Base-by-base conservation (phyloP, 192 early-diverging fungal species). In the Obelidium mucronatum region DNA sequence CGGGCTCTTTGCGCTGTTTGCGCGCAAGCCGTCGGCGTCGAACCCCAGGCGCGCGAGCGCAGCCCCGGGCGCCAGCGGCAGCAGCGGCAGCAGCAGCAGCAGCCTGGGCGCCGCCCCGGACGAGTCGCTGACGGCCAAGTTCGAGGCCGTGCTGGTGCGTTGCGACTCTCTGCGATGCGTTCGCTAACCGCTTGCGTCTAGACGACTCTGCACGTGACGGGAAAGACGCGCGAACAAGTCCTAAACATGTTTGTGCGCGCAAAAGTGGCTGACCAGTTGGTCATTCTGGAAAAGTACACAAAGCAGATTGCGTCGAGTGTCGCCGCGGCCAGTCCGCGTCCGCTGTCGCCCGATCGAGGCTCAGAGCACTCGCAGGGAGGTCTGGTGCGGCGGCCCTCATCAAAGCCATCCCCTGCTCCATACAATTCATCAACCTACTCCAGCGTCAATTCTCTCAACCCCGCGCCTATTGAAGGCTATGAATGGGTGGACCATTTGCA, bases 221-320 rank as follows among this genome's bases (percentile, higher is more conserved):
- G 70, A 22, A 72, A 59, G 37, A 72, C 52, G 24, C 52, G 70
- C 5, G 13, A 35, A 15, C 17, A 53, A n/a, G 54, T 72, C 17
- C 13, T 59, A 6, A 52, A 56, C 24, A 72, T 72, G 70, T 72
- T 72, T 58, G 19, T 22, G 1, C 52, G 54, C 30, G 59, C 70
- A 36, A 72, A 72, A 26, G 2, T 53, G 17, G 55, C 28, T 26
- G 35, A 72, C 56, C 55, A 72, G 33, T 5, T 58, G 58, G 70
- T 55, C 11, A 72, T 72, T 37, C 37, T 72, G 17, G 70, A 72
- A 56, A 72, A 72, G 55, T 72, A 72, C 70, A 58, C 58, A 35
- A 30, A 55, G 13, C 4, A 56, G 24, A 31, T 72, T 24, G 52
- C 35, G 8, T 26, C 54, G n/a, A 51, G 51, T n/a, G 44, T 24